These are phyloP conservation scores for Aphanoascus verrucosus DNA, from an alignment of 2,329 filamentous ascomycete species.

Conservation along the genomic window DNA sequence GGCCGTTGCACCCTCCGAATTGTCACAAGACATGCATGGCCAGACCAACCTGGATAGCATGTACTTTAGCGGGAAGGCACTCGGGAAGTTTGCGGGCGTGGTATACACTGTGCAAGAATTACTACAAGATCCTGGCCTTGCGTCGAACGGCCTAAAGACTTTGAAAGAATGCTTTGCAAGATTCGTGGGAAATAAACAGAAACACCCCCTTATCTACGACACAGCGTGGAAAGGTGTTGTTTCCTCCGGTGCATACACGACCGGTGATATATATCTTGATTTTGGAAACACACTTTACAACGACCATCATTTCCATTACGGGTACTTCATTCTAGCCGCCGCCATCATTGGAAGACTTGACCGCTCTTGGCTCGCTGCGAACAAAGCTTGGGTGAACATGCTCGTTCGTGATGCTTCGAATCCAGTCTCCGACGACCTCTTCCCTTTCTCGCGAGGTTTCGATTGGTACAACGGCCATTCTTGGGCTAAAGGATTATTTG, in stretches of 20 bases:
- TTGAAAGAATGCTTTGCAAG: constrained; percentile 56
- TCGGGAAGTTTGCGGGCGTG: constrained; percentile 65
- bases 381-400: constrained; percentile 70
- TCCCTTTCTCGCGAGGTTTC: constrained; percentile 72
- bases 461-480: constrained; percentile 94
- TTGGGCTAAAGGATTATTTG: constrained; percentile 60
- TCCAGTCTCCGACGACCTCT: constrained; percentile 60
- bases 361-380: constrained; percentile 58
- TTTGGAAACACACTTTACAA: constrained; percentile 80
- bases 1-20: constrained; percentile 57
- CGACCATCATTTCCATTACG: constrained; percentile 55
- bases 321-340: constrained; percentile 80
- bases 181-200: constrained; percentile 58
- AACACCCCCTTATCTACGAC: constrained; percentile 49
- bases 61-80: constrained; percentile 83
- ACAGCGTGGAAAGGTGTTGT: constrained; percentile 67
- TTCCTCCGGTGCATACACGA: constrained; percentile 61
- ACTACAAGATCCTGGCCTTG: constrained; percentile 47
- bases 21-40: constrained; percentile 61
- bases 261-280: constrained; percentile 59
- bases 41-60: constrained; percentile 73
- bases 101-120: constrained; percentile 56
- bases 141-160: constrained; percentile 47
- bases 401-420: constrained; percentile 79
- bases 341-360: constrained; percentile 75